Percentiles rank a stretch among this genome's conserved stretches.
phyloP scores from a whole-genome alignment of 257 asterid genomes.

The Coffea canephora region DNA sequence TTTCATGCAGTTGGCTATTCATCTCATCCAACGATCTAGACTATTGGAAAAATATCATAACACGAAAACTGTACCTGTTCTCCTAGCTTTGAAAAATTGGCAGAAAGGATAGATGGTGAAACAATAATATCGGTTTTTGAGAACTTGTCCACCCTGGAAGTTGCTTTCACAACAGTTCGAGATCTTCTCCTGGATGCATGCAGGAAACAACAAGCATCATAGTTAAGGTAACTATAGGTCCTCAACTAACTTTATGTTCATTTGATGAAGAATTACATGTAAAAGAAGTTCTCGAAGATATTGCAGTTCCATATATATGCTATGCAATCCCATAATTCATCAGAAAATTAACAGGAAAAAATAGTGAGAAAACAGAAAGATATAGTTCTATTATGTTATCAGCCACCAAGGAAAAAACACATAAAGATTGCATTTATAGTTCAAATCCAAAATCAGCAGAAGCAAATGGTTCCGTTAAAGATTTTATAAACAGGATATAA shows the following conservation, averaged over 20 bases:
- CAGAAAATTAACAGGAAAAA: neutral
- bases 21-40: neutral
- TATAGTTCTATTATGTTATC: neutral
- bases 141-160: constrained; percentile 86
- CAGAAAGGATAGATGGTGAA: constrained; percentile 97
- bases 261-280: neutral
- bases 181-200: constrained; percentile 60
- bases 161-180: constrained; percentile 67
- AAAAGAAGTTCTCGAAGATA: neutral
- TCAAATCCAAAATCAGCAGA: neutral
- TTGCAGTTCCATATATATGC: neutral
- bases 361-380: neutral
- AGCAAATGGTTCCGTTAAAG: neutral
- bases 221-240: neutral
- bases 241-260: neutral
- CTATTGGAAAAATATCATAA: neutral
- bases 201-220: constrained; percentile 4
- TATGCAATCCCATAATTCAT: too few species aligned
- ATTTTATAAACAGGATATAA: neutral
- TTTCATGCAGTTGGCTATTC: neutral
- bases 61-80: constrained; percentile 66
- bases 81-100: constrained; percentile 89
- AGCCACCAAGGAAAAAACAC: neutral
- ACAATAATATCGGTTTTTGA: constrained; percentile 90
- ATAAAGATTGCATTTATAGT: neutral